These are phyloP conservation scores for Eucalyptus marginata DNA, from an alignment of 345 rosid species.

Conservation along the genomic window DNA sequence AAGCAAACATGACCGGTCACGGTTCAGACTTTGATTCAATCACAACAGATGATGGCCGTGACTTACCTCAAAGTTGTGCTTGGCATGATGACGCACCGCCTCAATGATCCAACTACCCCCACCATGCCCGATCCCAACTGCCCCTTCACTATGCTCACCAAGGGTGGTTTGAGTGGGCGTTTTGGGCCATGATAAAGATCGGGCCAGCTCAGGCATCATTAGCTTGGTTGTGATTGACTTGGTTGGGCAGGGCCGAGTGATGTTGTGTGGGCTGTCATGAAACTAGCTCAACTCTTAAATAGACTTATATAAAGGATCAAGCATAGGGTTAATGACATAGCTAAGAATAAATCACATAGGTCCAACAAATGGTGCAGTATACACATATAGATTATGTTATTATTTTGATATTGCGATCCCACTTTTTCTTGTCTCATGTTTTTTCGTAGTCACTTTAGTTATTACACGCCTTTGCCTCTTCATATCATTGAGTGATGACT, in stretches of 20 bases:
- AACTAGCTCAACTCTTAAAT: background rate
- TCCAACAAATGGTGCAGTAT: too few relatives aligned
- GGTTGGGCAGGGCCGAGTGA: background rate
- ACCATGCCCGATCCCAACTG: background rate
- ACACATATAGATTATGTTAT: too few relatives aligned
- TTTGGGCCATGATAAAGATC: background rate
- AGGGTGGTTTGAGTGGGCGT: background rate
- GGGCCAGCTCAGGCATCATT: background rate
- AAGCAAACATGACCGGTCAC: background rate
- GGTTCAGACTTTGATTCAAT: background rate
- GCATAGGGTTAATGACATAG: too few relatives aligned
- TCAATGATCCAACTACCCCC: background rate
- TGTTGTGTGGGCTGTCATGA: background rate
- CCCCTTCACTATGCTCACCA: background rate
- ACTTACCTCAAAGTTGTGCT: background rate
- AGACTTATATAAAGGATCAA: background rate
- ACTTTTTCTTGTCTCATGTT: too few relatives aligned
- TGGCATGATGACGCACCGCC: background rate
- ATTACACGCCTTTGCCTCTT: too few relatives aligned
- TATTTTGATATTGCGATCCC: too few relatives aligned
- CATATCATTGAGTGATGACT: too few relatives aligned
- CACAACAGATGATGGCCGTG: background rate
- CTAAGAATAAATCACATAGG: too few relatives aligned
- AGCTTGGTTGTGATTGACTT: background rate
- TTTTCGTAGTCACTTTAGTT: too few relatives aligned